phyloP scores from a whole-genome alignment of 2,329 filamentous ascomycete species.

The Xylariaceae sp. region DNA sequence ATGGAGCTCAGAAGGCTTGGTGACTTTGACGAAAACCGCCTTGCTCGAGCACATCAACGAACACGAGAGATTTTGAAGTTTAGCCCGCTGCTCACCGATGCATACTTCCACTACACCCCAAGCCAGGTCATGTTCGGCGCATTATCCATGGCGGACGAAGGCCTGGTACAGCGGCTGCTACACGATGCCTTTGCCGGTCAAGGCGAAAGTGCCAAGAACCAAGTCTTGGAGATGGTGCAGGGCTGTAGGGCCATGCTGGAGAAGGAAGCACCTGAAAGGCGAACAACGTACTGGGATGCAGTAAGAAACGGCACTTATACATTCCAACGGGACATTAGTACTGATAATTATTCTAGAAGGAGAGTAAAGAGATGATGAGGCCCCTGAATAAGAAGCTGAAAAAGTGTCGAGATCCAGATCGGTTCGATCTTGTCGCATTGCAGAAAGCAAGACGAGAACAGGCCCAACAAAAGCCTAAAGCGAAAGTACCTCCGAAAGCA shows the following conservation, averaged over 20 bases:
- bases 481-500: slow-evolving; percentile 46
- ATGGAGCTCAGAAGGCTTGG: slow-evolving; percentile 79
- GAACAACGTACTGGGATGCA: slow-evolving; percentile 61
- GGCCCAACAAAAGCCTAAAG: slow-evolving; percentile 48
- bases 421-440: slow-evolving; percentile 73
- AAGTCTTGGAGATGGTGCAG: slow-evolving; percentile 57
- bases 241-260: slow-evolving; percentile 62
- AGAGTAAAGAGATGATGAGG: slow-evolving; percentile 55
- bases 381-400: slow-evolving; percentile 73
- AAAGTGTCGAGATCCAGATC: slow-evolving; percentile 75
- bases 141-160: slow-evolving; percentile 75
- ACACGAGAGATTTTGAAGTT: slow-evolving; percentile 78
- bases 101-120: slow-evolving; percentile 95
- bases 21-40: slow-evolving; percentile 62
- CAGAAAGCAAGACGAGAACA: slow-evolving; percentile 69
- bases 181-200: slow-evolving; percentile 48
- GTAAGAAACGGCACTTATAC: slow-evolving; percentile 45
- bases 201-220: slow-evolving; percentile 45
- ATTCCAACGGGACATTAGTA: not conserved
- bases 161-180: slow-evolving; percentile 60
- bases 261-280: slow-evolving; percentile 62
- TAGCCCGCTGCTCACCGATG: slow-evolving; percentile 86
- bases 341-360: slow-evolving; percentile 50
- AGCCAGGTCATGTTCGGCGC: slow-evolving; percentile 92
- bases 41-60: slow-evolving; percentile 70